Evolutionary conservation across 768 basidiomycete species (phyloP).

Genomic region (Collybia mongolica): DNA sequence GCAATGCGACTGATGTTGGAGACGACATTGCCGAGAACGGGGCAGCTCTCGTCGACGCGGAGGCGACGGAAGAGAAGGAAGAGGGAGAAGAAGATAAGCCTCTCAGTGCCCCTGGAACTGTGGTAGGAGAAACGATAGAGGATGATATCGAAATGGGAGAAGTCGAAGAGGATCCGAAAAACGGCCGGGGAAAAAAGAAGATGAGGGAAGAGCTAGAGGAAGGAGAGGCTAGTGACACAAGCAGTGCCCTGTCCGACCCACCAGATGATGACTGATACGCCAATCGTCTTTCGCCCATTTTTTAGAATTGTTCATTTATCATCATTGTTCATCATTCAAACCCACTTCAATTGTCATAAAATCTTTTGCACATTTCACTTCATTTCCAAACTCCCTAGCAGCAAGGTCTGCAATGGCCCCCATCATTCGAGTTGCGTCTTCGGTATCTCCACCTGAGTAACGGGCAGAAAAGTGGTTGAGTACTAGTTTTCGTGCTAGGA

Average conservation of each 20-base stretch:
- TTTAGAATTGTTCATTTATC: constrained; percentile 12
- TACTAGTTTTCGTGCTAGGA: constrained; percentile 60
- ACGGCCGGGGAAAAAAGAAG: constrained; percentile 50
- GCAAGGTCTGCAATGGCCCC: constrained; percentile 60
- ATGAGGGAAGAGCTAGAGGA: constrained; percentile 76
- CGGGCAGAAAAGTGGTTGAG: constrained; percentile 87
- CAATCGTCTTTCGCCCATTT: constrained; percentile 10
- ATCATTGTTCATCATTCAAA: constrained; percentile 26
- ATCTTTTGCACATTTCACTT: constrained; percentile 71
- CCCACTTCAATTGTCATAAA: constrained; percentile 68
- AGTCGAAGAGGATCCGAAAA: constrained; percentile 69
- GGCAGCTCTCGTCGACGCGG: background rate
- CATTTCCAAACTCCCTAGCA: constrained; percentile 46
- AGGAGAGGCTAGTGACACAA: constrained; percentile 81
- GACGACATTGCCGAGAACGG: constrained; percentile 10
- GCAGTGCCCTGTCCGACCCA: constrained; percentile 75
- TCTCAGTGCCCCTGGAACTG: constrained; percentile 14
- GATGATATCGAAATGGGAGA: constrained; percentile 94
- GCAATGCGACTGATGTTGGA: constrained; percentile 11
- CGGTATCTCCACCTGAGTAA: constrained; percentile 67
- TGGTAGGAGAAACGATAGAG: constrained; percentile 26
- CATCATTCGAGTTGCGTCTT: constrained; percentile 56
- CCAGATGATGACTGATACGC: constrained; percentile 49
- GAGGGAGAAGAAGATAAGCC: constrained; percentile 40
- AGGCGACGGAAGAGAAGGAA: constrained; percentile 27